phyloP scores from a whole-genome alignment of 371 early-diverging fungal species.

The Mycotypha africana region DNA sequence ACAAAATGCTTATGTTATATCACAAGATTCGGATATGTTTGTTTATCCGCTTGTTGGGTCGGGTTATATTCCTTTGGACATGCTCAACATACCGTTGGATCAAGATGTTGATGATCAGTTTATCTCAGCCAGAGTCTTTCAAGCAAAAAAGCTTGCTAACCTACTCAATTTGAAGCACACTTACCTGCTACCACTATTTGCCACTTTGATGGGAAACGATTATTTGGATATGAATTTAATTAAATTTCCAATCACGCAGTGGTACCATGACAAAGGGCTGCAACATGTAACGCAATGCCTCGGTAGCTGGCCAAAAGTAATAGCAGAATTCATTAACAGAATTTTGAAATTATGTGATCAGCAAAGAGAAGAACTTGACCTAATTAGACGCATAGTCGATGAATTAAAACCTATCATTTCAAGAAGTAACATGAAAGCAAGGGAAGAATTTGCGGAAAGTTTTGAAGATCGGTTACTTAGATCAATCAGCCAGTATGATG shows the following conservation, averaged over 20 bases:
- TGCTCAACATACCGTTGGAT: constrained; percentile 23
- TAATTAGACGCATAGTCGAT: constrained; percentile 9
- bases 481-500: constrained; percentile 29
- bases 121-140: constrained; percentile 38
- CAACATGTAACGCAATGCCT: constrained; percentile 10
- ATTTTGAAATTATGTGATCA: constrained; percentile 1
- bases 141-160: constrained; percentile 29
- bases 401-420: constrained; percentile 14
- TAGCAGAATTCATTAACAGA: constrained; percentile 22
- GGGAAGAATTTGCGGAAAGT: constrained; percentile 12
- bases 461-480: constrained; percentile 17
- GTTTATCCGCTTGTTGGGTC: constrained; percentile 44
- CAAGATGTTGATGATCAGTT: constrained; percentile 1
- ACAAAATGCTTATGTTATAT: constrained; percentile 41
- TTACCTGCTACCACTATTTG: constrained; percentile 41
- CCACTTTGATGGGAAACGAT: constrained; percentile 53
- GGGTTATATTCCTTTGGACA: constrained; percentile 53
- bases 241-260: constrained; percentile 30
- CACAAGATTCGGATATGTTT: constrained; percentile 58
- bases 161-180: constrained; percentile 28
- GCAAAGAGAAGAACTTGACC: constrained; percentile 1
- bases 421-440: constrained; percentile 16
- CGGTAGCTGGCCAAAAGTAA: constrained; percentile 24
- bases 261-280: constrained; percentile 21
- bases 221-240: constrained; percentile 30